phyloP scores from a whole-genome alignment of 352 stramenopile species.

The Thalassiosira gravida region DNA sequence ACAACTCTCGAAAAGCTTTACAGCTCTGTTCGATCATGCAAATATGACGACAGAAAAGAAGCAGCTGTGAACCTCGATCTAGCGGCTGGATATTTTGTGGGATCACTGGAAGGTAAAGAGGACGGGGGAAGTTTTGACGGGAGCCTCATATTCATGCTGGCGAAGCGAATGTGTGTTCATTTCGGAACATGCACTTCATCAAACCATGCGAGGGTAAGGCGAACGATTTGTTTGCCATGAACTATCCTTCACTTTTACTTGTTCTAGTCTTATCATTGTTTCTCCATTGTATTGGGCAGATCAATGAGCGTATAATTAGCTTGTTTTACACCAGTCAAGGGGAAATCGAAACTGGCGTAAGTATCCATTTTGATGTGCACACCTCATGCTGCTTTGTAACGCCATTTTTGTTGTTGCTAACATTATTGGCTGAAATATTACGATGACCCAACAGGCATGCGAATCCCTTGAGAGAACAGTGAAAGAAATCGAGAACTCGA shows the following conservation, averaged over 20 bases:
- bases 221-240: neutral
- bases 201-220: slow-evolving; percentile 42
- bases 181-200: slow-evolving; percentile 73
- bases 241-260: neutral
- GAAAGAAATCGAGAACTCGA: slow-evolving; percentile 67
- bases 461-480: slow-evolving; percentile 62
- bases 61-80: slow-evolving; percentile 49
- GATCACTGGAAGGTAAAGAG: slow-evolving; percentile 73
- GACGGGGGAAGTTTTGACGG: slow-evolving; percentile 68
- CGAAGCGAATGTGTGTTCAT: slow-evolving; percentile 76
- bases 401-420: slow-evolving; percentile 4
- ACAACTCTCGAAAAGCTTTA: slow-evolving; percentile 72
- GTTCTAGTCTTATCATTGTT: neutral
- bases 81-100: slow-evolving; percentile 72
- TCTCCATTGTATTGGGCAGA: neutral
- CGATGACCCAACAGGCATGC: slow-evolving; percentile 61
- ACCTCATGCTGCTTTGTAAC: no score
- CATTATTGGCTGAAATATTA: slow-evolving; percentile 1
- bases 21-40: slow-evolving; percentile 67
- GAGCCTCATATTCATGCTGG: slow-evolving; percentile 71
- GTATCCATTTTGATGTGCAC: slow-evolving; percentile 14
- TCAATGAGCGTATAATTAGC: slow-evolving; percentile 74
- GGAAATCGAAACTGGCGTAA: slow-evolving; percentile 57
- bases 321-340: slow-evolving; percentile 76
- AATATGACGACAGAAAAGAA: slow-evolving; percentile 20